Base-by-base conservation (phyloP, 2,329 filamentous ascomycete genomes). In the Aspergillus clavatus region DNA sequence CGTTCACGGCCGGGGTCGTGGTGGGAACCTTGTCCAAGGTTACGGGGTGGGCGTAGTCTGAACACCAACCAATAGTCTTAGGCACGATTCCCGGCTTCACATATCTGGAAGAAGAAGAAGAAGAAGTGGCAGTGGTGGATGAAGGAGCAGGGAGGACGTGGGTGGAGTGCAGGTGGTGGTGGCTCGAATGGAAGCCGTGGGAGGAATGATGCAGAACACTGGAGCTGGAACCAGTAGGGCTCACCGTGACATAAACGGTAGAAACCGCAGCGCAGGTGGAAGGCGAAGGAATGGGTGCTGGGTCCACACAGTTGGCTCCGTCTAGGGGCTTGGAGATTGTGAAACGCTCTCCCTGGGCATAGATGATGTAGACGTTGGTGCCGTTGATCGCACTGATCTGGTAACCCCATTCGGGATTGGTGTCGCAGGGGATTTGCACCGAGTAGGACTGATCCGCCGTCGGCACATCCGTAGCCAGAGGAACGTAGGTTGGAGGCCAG, bases 341-440 rank as follows among this genome's bases (percentile, higher is more conserved):
- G 59, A 72, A 72, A 47, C 65, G 65, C 38, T 61, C 57, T 21
- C 68, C 67, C 59, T 72, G 69, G 5, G 70, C 65, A 52, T 71
- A 67, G 58, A 72, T 72, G 40, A 71, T 61, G 52, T 69, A 72
- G 51, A 70, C 63, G 54, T 72, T 72, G 52, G 69, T 71, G 51
- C 69, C 70, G 60, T 72, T 72, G 60, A 72, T 71, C 51, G 67
- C 69, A 52, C 70, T 72, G 58, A 72, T 67, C 52, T 72, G 70
- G 59, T 66, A 72, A 12, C 70, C 70, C 43, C 57, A 66, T 43
- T 63, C 64, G 40, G 55, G 57, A 45, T 57, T 52, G 29, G 63
- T 57, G 43, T 63, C 57, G 53, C 70, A 72, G 14, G 70, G 70
- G 18, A 72, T 58, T 4, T 62, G 58, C 38, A 72, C 67, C n/a